A percentile compares a stretch with the other conserved stretches of the same genome.
Conservation (phyloP, 441 rosid species). For the Erodium moschatum region DNA sequence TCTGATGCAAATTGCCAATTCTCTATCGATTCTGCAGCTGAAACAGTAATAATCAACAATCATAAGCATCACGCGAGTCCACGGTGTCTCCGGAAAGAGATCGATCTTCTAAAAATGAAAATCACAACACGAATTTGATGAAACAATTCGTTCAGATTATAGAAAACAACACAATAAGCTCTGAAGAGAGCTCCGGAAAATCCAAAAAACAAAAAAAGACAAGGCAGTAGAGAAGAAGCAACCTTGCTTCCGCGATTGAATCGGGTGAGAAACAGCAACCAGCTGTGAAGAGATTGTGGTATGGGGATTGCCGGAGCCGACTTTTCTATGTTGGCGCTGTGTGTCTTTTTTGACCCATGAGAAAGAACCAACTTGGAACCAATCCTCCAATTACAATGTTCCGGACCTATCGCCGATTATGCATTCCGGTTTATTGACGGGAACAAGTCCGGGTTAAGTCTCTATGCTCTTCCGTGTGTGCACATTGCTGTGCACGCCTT, state of each 20-base stretch:
- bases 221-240: background rate
- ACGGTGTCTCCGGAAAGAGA: conserved; percentile 21
- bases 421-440: conserved; percentile 43
- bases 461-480: conserved; percentile 24
- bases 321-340: background rate
- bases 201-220: background rate
- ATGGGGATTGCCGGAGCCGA: conserved; percentile 20
- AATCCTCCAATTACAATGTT: conserved; percentile 27
- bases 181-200: conserved; percentile 1
- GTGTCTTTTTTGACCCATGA: conserved; percentile 26
- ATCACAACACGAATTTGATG: background rate
- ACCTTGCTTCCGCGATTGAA: conserved; percentile 20
- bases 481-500: conserved; percentile 26
- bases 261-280: background rate
- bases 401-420: conserved; percentile 76
- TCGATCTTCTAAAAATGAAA: conserved; percentile 25
- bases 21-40: conserved; percentile 21
- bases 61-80: conserved; percentile 23
- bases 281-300: conserved; percentile 30
- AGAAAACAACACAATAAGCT: no score
- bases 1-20: conserved; percentile 17
- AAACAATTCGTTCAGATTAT: background rate
- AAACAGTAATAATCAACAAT: conserved; percentile 25
- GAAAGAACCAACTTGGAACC: conserved; percentile 10
- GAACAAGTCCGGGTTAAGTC: conserved; percentile 61